Base-by-base conservation (phyloP, 2,329 filamentous ascomycete genomes). In the Chaetomiaceae sp. region DNA sequence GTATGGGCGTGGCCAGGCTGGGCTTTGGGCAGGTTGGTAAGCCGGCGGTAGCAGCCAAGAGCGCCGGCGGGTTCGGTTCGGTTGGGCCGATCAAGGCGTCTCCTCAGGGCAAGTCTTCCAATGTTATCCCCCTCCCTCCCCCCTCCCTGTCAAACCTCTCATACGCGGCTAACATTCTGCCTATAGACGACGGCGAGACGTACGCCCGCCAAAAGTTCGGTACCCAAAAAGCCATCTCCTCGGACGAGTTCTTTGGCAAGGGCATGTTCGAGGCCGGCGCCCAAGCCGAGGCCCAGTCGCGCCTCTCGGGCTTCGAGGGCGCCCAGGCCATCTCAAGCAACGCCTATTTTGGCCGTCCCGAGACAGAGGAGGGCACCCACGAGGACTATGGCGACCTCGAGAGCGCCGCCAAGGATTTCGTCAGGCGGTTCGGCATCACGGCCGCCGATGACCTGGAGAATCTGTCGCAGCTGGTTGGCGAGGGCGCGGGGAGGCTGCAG, bases 241-340 rank as follows among this genome's bases (percentile, higher is more conserved):
- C 91, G 0, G 94, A 99, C 69, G 94, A 99, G 69, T 99, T 95
- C 78, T 99, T 99, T 67, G 90, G 92, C 65, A 92, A 94, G 69
- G 89, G 90, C 48, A 75, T 81, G 51, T 97, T 85, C 71, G 91
- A 99, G 67, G 84, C 91, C 33, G 78, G 78, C 51, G 82, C 86
- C 8, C 87, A 94, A 67, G 78, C 84, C 47, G 92, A 96, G 74
- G 92, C 94, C 63, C 95, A 95, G 75, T 78, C 79, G 21, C 84
- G 94, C 36, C 80, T 99, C 49, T 86, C 90, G 74, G 89, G 90
- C 42, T 99, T 99, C 66, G 92, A 97, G 71, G 90, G 94, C 40
- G 91, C 94, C 10, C 86, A 85, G 1, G 76, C 90, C 60, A 99
- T 99, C 70, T 96, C 91, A 6, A 95, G 89, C 54, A 99, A 97